These are phyloP conservation scores for Crinitomyces ghanaensis DNA, from an alignment of 805 yeast genomes.

Conservation along the genomic window DNA sequence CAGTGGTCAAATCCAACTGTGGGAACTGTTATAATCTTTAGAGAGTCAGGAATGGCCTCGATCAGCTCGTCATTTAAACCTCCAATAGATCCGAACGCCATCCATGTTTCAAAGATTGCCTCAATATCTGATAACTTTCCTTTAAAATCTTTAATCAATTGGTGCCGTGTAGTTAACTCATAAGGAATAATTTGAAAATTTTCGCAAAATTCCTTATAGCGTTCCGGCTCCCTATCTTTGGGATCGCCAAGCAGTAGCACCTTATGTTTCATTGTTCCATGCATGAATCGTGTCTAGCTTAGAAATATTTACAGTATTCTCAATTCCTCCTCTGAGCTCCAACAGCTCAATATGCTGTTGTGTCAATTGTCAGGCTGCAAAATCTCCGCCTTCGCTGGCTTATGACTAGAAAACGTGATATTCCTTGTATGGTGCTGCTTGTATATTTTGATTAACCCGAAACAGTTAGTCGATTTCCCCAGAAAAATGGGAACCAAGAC, in stretches of 20 bases:
- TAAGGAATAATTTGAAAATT: slow-evolving; percentile 8
- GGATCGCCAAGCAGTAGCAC: slow-evolving; percentile 7
- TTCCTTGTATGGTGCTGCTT: background rate
- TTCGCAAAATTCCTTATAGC: slow-evolving; percentile 3
- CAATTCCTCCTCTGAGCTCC: background rate
- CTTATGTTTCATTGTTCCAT: slow-evolving; percentile 2
- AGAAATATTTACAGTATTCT: background rate
- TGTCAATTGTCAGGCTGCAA: background rate
- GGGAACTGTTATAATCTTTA: slow-evolving; percentile 42
- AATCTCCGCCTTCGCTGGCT: background rate
- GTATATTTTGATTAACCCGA: no score
- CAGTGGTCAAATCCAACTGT: slow-evolving; percentile 52
- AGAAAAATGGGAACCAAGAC: no score
- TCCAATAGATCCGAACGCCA: slow-evolving; percentile 29
- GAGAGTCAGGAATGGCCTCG: slow-evolving; percentile 34
- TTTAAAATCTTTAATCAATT: slow-evolving; percentile 33
- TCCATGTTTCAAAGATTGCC: slow-evolving; percentile 47
- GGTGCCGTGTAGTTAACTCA: slow-evolving; percentile 20
- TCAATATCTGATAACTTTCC: slow-evolving; percentile 31
- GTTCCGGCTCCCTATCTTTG: slow-evolving; percentile 1
- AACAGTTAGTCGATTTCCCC: no score
- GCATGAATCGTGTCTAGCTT: background rate
- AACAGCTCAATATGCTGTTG: background rate
- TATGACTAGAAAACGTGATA: background rate
- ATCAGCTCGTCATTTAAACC: slow-evolving; percentile 24